phyloP scores from a whole-genome alignment of 345 rosid genomes.

The Brassica carinata region DNA sequence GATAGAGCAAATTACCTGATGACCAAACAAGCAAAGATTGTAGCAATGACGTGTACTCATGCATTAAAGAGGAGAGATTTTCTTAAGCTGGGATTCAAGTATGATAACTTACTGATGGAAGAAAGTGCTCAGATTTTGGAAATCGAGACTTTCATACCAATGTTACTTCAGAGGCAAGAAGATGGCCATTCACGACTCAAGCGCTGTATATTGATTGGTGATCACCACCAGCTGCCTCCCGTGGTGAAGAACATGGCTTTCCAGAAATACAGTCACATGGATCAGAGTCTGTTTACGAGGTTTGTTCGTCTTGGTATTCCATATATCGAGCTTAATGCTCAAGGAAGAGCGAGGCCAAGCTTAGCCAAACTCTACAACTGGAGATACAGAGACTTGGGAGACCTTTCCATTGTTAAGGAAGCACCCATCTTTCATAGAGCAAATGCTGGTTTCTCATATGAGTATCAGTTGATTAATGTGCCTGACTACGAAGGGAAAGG shows the following conservation, averaged over 20 bases:
- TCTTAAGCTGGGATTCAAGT: slow-evolving; percentile 95
- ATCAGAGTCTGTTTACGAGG: slow-evolving; percentile 97
- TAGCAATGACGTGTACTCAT: slow-evolving; percentile 99
- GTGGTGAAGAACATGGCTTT: slow-evolving; percentile 99
- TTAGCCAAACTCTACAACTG: slow-evolving; percentile 93
- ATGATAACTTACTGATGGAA: slow-evolving; percentile 97
- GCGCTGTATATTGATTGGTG: slow-evolving; percentile 94
- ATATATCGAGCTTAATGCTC: slow-evolving; percentile 98
- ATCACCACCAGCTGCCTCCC: slow-evolving; percentile 99
- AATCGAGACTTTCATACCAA: slow-evolving; percentile 97
- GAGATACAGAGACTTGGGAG: slow-evolving; percentile 97
- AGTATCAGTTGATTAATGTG: slow-evolving; percentile 88
- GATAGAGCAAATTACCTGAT: slow-evolving; percentile 97
- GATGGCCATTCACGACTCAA: slow-evolving; percentile 95
- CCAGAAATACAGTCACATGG: slow-evolving; percentile 99
- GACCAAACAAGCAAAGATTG: slow-evolving; percentile 99
- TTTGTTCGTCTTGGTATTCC: slow-evolving; percentile 98
- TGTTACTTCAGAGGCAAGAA: slow-evolving; percentile 98
- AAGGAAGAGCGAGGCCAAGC: slow-evolving; percentile 98
- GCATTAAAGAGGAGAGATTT: slow-evolving; percentile 98
- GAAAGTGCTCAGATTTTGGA: slow-evolving; percentile 99
- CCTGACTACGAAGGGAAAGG: slow-evolving; percentile 92
- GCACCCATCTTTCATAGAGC: slow-evolving; percentile 68
- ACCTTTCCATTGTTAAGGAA: slow-evolving; percentile 82
- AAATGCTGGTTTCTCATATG: slow-evolving; percentile 91